Percentiles rank a stretch among this genome's conserved stretches.
These are phyloP conservation scores for Mentha longifolia DNA, from an alignment of 257 asterid genomes.

Conservation along the genomic window DNA sequence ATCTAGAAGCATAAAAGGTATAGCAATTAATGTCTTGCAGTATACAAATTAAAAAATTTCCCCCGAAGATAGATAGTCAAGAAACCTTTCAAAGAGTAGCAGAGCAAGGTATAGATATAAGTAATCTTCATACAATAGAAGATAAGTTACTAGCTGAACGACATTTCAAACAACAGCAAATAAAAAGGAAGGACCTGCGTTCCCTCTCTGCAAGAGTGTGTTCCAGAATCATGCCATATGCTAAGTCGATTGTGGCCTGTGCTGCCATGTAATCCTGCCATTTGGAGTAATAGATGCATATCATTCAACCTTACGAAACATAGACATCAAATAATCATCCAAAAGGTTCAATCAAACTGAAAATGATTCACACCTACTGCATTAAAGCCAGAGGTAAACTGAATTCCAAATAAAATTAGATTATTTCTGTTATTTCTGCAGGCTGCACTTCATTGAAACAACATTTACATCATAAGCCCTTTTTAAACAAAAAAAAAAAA, in stretches of 20 bases:
- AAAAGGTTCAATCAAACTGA: constrained; percentile 23
- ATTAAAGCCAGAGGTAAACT: constrained; percentile 16
- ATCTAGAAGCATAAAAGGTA: constrained; percentile 19
- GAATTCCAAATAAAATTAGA: constrained; percentile 10
- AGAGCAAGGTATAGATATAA: constrained; percentile 4
- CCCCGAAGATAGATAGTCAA: neutral
- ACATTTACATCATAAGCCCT: constrained; percentile 4
- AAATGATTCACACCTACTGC: constrained; percentile 8
- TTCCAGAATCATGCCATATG: constrained; percentile 91
- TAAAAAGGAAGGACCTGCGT: constrained; percentile 64
- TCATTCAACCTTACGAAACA: constrained; percentile 27
- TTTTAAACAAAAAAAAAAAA: too few relatives aligned
- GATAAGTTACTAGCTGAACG: constrained; percentile 7
- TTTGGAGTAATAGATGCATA: constrained; percentile 32
- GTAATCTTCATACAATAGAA: constrained; percentile 7
- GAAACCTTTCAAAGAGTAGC: neutral
- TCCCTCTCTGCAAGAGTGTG: constrained; percentile 98
- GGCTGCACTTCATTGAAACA: constrained; percentile 8
- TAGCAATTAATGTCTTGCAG: neutral
- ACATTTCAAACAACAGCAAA: constrained; percentile 13
- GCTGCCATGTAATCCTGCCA: constrained; percentile 91
- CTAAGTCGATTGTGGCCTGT: constrained; percentile 76
- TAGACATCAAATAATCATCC: constrained; percentile 14
- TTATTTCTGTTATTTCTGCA: constrained; percentile 13
- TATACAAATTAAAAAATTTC: neutral